phyloP scores from a whole-genome alignment of 805 yeast genomes.

The Clavispora asparagi region DNA sequence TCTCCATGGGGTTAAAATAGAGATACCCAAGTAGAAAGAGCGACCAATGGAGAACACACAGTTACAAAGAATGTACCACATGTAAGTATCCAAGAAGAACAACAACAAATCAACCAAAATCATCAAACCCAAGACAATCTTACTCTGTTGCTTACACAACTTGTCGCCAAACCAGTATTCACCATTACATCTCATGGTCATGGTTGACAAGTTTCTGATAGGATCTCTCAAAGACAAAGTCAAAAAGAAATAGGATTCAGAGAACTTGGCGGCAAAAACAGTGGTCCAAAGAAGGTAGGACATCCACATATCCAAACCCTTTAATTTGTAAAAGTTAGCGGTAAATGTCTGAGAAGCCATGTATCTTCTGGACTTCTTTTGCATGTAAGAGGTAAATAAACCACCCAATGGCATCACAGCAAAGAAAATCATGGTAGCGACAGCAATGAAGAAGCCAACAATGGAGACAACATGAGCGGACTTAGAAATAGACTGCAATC shows the following conservation, averaged over 20 bases:
- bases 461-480: constrained; percentile 77
- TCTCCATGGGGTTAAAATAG: constrained; percentile 99
- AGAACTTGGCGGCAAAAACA: constrained; percentile 83
- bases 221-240: constrained; percentile 83
- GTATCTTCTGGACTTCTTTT: constrained; percentile 78
- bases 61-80: constrained; percentile 97
- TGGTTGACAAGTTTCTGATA: constrained; percentile 78
- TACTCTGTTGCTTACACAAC: constrained; percentile 82
- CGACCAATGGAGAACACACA: constrained; percentile 95
- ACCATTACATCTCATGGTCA: constrained; percentile 92
- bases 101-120: constrained; percentile 84
- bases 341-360: constrained; percentile 95
- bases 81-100: constrained; percentile 97
- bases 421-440: constrained; percentile 79
- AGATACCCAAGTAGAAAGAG: constrained; percentile 97
- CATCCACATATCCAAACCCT: constrained; percentile 93
- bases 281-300: constrained; percentile 87
- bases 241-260: constrained; percentile 75
- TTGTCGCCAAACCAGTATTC: constrained; percentile 79
- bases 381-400: constrained; percentile 86
- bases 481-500: constrained; percentile 57
- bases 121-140: constrained; percentile 89
- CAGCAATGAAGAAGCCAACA: constrained; percentile 83
- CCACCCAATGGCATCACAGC: constrained; percentile 97
- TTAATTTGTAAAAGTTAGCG: constrained; percentile 76